Evolutionary conservation across 2,329 filamentous ascomycete genomes (phyloP).

Genomic region (Nemania sp.): DNA sequence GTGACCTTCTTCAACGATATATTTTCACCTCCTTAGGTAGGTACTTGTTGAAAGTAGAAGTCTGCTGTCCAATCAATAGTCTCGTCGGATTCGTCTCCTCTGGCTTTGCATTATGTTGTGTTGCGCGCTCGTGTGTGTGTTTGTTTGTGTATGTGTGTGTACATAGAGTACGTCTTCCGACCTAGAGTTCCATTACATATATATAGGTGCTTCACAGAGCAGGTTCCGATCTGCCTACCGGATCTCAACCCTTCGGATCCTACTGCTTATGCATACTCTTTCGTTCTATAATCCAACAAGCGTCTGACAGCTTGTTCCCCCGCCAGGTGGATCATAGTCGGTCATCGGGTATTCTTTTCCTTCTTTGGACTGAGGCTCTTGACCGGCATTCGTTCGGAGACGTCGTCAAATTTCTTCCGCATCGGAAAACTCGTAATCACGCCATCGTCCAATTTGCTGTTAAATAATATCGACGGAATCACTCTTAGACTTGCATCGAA

Average conservation of each 20-base stretch:
- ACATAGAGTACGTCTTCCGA: slow-evolving; percentile 15
- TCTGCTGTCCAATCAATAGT: slow-evolving; percentile 14
- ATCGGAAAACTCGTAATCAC: not conserved
- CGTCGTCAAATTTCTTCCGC: not conserved
- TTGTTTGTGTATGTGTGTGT: not conserved
- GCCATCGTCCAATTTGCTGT: not conserved
- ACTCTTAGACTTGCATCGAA: not conserved
- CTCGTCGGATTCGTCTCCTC: not conserved
- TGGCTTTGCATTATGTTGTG: not conserved
- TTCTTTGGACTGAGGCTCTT: slow-evolving; percentile 5
- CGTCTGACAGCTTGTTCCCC: not conserved
- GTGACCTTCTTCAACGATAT: not conserved
- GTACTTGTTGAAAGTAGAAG: not conserved
- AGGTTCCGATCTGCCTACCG: slow-evolving; percentile 11
- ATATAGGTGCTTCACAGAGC: slow-evolving; percentile 9
- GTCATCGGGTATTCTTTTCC: slow-evolving; percentile 32
- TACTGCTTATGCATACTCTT: slow-evolving; percentile 9
- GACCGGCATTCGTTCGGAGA: slow-evolving; percentile 9
- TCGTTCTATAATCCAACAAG: not conserved
- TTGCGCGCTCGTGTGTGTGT: too few relatives aligned
- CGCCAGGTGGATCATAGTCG: slow-evolving; percentile 7
- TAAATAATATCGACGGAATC: not conserved
- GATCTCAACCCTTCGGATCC: slow-evolving; percentile 13
- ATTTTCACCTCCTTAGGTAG: not conserved
- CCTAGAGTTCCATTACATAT: slow-evolving; percentile 16